These are phyloP conservation scores for Cutaneotrichosporon spelunceum DNA, from an alignment of 1,284 basidiomycete genomes.

Conservation along the genomic window DNA sequence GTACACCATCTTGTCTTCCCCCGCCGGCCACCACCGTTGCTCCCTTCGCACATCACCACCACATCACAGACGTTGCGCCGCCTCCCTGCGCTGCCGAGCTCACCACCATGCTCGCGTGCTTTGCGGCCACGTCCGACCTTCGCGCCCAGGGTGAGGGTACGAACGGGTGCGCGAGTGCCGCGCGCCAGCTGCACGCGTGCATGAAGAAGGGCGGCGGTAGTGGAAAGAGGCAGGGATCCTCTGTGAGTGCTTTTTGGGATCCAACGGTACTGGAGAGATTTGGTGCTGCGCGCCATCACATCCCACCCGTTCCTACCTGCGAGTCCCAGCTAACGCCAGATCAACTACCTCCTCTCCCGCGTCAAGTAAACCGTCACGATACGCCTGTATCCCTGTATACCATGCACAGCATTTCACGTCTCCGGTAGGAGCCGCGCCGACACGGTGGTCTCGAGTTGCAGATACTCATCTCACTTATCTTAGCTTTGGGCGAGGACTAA, in stretches of 20 bases:
- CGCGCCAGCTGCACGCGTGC: constrained; percentile 71
- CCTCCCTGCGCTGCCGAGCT: constrained; percentile 73
- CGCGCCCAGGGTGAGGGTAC: constrained; percentile 54
- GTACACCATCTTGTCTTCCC: neutral
- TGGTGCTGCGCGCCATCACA: no score
- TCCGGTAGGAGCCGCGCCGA: neutral
- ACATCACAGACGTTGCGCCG: constrained; percentile 54
- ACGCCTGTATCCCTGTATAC: constrained; percentile 3
- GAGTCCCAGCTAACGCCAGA: constrained; percentile 11
- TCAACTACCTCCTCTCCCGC: constrained; percentile 24
- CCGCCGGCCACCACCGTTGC: neutral
- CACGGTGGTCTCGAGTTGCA: no score
- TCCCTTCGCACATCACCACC: neutral
- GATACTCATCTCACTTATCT: no score
- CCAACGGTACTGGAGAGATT: neutral
- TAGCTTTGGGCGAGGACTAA: no score
- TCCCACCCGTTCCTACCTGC: no score
- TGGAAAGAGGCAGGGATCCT: neutral
- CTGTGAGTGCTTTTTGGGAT: constrained; percentile 16
- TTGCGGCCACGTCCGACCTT: constrained; percentile 76
- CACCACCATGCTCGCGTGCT: constrained; percentile 80
- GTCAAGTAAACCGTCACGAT: constrained; percentile 12
- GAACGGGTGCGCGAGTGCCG: constrained; percentile 62
- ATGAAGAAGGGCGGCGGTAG: constrained; percentile 56
- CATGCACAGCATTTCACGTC: constrained; percentile 12